Evolutionary conservation across 495 filamentous ascomycete species (phyloP), one percentile per base, ranked within the genome.

Genomic region (Podospora conica): DNA sequence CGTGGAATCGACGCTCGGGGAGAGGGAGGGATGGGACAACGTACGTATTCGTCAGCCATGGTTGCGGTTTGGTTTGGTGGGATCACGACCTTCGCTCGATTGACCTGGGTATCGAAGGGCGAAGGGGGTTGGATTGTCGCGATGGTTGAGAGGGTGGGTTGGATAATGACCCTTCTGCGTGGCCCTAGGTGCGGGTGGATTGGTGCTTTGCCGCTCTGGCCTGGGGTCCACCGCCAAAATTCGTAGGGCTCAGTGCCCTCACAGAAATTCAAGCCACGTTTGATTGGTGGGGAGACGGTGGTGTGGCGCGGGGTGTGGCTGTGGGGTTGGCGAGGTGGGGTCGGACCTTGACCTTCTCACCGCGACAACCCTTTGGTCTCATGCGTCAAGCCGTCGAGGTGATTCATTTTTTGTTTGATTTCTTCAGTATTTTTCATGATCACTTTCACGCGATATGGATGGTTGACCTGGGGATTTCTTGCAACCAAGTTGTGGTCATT

Each of bases 31-130:
- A 55, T 24, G 54, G 33, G n/a, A 55, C 24, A 63, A 91, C 91
- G 82, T 85, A 94, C 91, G 86, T 96, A 96, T 83, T 92, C 90
- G 84, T 96, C 92, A 86, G 92, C 92, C 92, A 96, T 96, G 84
- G 83, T 93, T 87, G 83, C 85, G 84, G 81, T 75, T 27, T 73
- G 58, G 58, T 15, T 66, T 60, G 65, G 61, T 63, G 62, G 73
- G 75, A 75, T 77, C 71, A 73, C 69, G 72, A 69, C 64, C 75
- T 74, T 55, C n/a, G 66, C 71, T 74, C 74, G 76, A 76, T 70
- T 66, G 69, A 69, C 66, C 68, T 71, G 68, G 63, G 68, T 75
- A 75, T 77, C 74, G 73, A 79, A 75, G 69, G 70, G 74, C 72
- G 72, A 78, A 77, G 72, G 68, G 69, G 40, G 15, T 48, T 67